A percentile compares a stretch with the other conserved stretches of the same genome.
Evolutionary conservation across 768 basidiomycete genomes (phyloP).

Genomic region (Termitomyces sp.): DNA sequence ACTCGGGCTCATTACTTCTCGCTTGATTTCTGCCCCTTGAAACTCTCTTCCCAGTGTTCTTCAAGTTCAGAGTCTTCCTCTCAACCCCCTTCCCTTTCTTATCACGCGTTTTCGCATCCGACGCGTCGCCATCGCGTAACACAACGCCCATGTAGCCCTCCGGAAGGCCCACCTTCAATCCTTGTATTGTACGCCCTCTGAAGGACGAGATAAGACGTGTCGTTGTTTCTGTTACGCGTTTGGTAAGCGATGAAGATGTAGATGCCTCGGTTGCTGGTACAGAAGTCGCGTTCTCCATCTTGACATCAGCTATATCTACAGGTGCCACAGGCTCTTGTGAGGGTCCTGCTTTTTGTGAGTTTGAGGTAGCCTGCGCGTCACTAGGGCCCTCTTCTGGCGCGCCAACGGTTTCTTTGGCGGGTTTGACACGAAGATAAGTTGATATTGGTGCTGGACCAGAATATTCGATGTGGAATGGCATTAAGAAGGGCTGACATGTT

Average conservation of each 20-base stretch:
- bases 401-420: constrained; percentile 25
- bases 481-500: constrained; percentile 58
- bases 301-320: background rate
- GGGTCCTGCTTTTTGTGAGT: background rate
- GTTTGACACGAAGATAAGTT: constrained; percentile 63
- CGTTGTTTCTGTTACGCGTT: constrained; percentile 20
- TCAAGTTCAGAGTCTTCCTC: constrained; percentile 5
- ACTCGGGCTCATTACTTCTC: constrained; percentile 17
- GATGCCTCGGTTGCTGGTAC: background rate
- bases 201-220: constrained; percentile 59
- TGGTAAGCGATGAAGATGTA: background rate
- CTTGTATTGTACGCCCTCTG: constrained; percentile 70
- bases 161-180: constrained; percentile 55
- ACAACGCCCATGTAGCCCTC: constrained; percentile 65
- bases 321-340: background rate
- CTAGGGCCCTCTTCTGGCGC: constrained; percentile 13
- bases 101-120: constrained; percentile 1
- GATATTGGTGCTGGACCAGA: constrained; percentile 68
- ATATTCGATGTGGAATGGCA: constrained; percentile 79
- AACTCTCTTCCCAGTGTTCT: constrained; percentile 14
- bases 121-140: constrained; percentile 29
- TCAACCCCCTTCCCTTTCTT: constrained; percentile 5
- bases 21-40: constrained; percentile 22
- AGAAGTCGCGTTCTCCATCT: background rate
- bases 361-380: constrained; percentile 5